Base-by-base conservation (phyloP, 2,329 filamentous ascomycete species). In the Graphilbum ipis-grandicollis region DNA sequence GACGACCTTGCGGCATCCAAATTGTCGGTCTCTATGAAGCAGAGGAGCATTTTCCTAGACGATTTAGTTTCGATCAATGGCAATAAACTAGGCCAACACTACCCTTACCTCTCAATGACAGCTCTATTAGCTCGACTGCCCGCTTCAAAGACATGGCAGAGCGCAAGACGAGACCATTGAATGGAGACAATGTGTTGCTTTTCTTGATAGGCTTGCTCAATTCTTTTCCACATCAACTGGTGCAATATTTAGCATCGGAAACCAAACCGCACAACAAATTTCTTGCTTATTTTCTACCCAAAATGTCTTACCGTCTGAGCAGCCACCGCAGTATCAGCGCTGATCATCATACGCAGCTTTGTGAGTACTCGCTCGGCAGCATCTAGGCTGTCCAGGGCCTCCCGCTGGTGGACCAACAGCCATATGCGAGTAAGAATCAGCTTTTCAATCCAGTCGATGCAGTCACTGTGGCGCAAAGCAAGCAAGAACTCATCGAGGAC, bases 191-290 rank as follows among this genome's bases (percentile, higher is more conserved):
- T 57, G 38, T 67, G 68, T 14, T 71, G 56, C 2, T 63, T 58
- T 23, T 68, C 62, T 1, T 56, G 56, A 42, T 70, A 72, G 13
- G 62, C 60, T 1, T 61, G 55, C 36, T 85, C 79, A n/a, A 81
- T 62, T 19, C 66, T 69, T 54, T 84, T 90, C 84, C 85, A 94
- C 4, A 93, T 57, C 4, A 93, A 54, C 79, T 88, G 41, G 5
- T n/a, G n/a, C n/a, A n/a, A n/a, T n/a, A n/a, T n/a, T n/a, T n/a
- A n/a, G n/a, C n/a, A n/a, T n/a, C n/a, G n/a, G n/a, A n/a, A n/a
- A n/a, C n/a, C n/a, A n/a, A n/a, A n/a, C n/a, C n/a, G n/a, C n/a
- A n/a, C n/a, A n/a, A n/a, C n/a, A n/a, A n/a, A n/a, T 1, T 61
- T 55, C 36, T 85, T 79, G n/a, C 81, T 62, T 19, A 66, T 69